Evolutionary conservation across 2,329 filamentous ascomycete genomes (phyloP), one percentile per base, ranked within the genome.

Genomic region (Cladosporium sp.): DNA sequence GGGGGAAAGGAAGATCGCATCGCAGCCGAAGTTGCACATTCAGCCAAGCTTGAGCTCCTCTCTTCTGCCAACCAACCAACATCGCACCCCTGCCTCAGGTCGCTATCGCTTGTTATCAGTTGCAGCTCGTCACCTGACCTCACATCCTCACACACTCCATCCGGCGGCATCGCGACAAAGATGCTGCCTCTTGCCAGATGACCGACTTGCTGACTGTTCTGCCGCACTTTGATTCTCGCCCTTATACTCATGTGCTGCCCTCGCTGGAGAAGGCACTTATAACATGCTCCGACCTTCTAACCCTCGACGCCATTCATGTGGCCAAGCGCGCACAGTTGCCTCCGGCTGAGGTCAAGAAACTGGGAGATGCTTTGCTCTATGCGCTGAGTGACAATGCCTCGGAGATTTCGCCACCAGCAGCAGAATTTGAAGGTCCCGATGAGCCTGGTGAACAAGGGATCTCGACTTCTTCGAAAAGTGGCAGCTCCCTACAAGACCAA

Each of bases 291-390:
- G 95, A 99, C 76, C 85, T 99, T 58, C 84, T 99, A 72, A 91
- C 91, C 2, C 88, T 96, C 68, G 91, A 97, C 74, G 85, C 89
- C 4, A 83, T 89, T 67, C 91, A 97, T 74, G 87, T 98, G 69
- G 92, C 92, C 65, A 95, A 91, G 80, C 90, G 92, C 76, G 93
- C 93, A 58, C 89, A 90, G 69, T 83, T 97, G 21, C 92, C 94
- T 2, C 82, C 94, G 8, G 84, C 90, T 46, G 92, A 97, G 74
- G 83, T 97, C 71, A 91, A 89, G 77, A 87, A 88, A 67, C 83
- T 98, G 39, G 85, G 87, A 68, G 84, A 85, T 64, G 88, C 88
- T 63, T 80, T 97, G 34, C 80, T 97, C 36, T 89, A 92, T 69
- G 81, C 80, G 21, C 87, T 93, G 72, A 82, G 87, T 65, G 81